Evolutionary conservation across 2,329 filamentous ascomycete species (phyloP).

Genomic region (Blumeriella jaapii): DNA sequence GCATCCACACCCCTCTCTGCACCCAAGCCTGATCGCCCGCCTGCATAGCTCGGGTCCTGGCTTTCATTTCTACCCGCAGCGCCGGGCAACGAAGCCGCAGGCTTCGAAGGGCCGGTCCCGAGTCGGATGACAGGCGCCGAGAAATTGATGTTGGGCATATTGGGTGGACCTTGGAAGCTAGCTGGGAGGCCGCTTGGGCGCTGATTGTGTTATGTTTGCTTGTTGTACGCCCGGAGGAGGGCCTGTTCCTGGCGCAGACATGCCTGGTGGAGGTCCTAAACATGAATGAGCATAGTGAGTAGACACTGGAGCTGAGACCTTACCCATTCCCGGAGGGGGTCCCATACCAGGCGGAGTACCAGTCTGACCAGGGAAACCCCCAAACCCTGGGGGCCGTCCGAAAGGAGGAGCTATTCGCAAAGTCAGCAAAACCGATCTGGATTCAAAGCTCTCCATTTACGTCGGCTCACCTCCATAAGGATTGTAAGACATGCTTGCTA

Average conservation of each 20-base stretch:
- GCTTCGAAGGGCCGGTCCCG: conserved; percentile 64
- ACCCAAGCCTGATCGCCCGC: conserved; percentile 29
- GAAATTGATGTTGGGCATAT: conserved; percentile 97
- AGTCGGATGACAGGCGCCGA: conserved; percentile 92
- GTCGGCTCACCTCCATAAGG: conserved; percentile 26
- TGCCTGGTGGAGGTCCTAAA: conserved; percentile 65
- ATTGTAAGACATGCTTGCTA: conserved; percentile 26
- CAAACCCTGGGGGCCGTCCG: conserved; percentile 64
- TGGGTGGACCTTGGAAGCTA: conserved; percentile 78
- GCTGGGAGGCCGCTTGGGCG: conserved; percentile 69
- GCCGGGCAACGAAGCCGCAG: conserved; percentile 31
- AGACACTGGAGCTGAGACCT: conserved; percentile 23
- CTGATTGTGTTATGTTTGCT: conserved; percentile 60
- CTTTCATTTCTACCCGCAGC: conserved; percentile 36
- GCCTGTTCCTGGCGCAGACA: conserved; percentile 71
- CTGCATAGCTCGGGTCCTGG: conserved; percentile 29
- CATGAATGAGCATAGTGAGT: conserved; percentile 9
- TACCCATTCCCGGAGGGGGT: conserved; percentile 75
- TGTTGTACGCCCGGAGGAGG: conserved; percentile 69
- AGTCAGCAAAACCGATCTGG: conserved; percentile 8
- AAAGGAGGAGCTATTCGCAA: conserved; percentile 36
- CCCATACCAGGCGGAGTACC: conserved; percentile 55
- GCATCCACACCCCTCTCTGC: conserved; percentile 45
- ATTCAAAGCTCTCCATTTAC: background rate
- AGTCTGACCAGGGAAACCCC: conserved; percentile 51